These are phyloP conservation scores for Lycium ferocissimum DNA, from an alignment of 257 asterid genomes.

Conservation along the genomic window DNA sequence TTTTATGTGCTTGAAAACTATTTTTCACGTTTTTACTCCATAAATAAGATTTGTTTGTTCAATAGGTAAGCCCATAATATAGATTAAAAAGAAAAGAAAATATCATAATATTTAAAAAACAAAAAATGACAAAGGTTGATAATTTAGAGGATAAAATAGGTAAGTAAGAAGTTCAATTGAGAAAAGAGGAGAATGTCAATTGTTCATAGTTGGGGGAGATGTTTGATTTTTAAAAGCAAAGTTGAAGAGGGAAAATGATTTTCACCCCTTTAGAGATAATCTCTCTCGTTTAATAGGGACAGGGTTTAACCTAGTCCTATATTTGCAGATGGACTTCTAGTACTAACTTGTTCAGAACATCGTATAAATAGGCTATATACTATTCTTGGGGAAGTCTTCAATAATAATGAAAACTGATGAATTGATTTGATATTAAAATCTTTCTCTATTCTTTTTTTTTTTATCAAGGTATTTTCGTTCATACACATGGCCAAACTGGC, in stretches of 20 bases:
- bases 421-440: neutral
- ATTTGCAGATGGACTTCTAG: neutral
- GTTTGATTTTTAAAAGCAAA: neutral
- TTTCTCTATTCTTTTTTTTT: neutral
- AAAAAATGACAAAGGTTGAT: neutral
- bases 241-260: neutral
- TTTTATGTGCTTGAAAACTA: neutral
- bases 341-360: neutral
- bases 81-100: neutral
- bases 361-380: neutral
- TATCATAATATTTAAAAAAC: neutral
- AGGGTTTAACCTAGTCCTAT: neutral
- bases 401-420: neutral
- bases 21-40: neutral
- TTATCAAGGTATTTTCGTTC: too few relatives aligned
- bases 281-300: neutral
- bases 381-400: neutral
- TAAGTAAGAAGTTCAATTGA: neutral
- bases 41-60: neutral
- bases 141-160: neutral
- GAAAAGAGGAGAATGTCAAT: neutral
- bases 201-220: neutral
- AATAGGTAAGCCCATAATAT: neutral
- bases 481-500: too few relatives aligned
- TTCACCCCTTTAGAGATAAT: neutral